A percentile compares a stretch with the other conserved stretches of the same genome.
phyloP scores from a whole-genome alignment of 148 eudicot genomes.

The Dysphania ambrosioides region DNA sequence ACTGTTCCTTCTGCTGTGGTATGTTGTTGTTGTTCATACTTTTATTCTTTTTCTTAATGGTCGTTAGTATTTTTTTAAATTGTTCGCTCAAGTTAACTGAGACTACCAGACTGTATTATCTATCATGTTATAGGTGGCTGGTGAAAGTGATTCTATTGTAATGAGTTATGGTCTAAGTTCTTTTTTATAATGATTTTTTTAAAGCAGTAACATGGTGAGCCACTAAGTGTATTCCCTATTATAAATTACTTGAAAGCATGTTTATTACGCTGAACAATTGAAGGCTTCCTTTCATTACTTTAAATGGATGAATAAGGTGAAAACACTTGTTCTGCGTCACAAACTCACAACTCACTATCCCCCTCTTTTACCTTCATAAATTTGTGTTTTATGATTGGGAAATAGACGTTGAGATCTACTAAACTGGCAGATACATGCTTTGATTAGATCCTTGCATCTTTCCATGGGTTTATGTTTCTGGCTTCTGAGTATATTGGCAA shows the following conservation, averaged over 20 bases:
- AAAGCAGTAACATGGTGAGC: neutral
- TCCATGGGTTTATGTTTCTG: neutral
- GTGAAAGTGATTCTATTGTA: neutral
- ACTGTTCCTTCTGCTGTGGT: constrained; percentile 30
- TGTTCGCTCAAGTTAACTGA: neutral
- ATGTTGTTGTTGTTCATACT: constrained; percentile 17
- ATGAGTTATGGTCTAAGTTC: neutral
- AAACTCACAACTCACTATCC: neutral
- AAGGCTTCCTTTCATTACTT: neutral
- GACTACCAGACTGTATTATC: neutral
- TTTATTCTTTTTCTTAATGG: neutral
- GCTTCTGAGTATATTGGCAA: too few relatives aligned
- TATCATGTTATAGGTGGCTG: neutral
- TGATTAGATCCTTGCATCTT: too few relatives aligned
- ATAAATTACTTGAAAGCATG: neutral
- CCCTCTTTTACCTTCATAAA: neutral
- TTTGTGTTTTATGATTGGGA: neutral
- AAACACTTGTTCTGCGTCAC: neutral
- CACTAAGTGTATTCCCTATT: neutral
- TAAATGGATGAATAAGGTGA: neutral
- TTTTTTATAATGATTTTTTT: neutral
- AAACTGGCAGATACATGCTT: too few relatives aligned
- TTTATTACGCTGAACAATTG: neutral
- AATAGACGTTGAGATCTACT: too few relatives aligned
- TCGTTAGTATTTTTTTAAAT: neutral